Evolutionary conservation across 805 yeast species (phyloP).

Genomic region (Lipomyces starkeyi): DNA sequence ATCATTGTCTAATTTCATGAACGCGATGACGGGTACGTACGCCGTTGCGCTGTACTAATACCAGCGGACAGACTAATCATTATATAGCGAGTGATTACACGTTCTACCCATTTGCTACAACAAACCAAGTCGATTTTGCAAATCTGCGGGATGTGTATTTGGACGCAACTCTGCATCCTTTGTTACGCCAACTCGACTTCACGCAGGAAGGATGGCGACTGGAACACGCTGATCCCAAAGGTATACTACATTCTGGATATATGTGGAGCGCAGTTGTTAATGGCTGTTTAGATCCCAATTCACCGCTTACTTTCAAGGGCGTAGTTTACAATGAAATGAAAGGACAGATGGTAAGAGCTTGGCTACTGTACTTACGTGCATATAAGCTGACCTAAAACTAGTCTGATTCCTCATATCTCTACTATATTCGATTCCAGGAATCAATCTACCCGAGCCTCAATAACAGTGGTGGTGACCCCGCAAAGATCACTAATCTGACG

Average conservation of each 20-base stretch:
- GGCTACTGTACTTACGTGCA: neutral
- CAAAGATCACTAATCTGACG: constrained; percentile 70
- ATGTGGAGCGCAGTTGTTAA: neutral
- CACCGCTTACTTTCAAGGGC: constrained; percentile 83
- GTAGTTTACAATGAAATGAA: constrained; percentile 99
- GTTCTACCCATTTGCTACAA: constrained; percentile 94
- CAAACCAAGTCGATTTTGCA: constrained; percentile 77
- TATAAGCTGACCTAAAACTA: constrained; percentile 3
- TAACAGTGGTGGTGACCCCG: constrained; percentile 95
- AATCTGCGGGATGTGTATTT: constrained; percentile 87
- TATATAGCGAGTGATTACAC: constrained; percentile 86
- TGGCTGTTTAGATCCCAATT: constrained; percentile 53
- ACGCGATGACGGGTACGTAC: constrained; percentile 78
- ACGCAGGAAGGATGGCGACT: constrained; percentile 97
- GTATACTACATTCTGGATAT: neutral
- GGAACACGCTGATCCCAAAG: constrained; percentile 61
- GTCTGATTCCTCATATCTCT: constrained; percentile 83
- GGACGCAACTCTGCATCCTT: constrained; percentile 84
- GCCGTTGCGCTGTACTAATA: neutral
- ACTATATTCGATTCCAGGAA: constrained; percentile 83
- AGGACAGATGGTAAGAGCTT: constrained; percentile 67
- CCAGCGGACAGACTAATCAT: neutral
- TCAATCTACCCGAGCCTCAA: constrained; percentile 81
- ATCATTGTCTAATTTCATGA: constrained; percentile 95
- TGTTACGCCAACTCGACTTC: constrained; percentile 79